Evolutionary conservation across 1,284 basidiomycete species (phyloP).

Genomic region (Apiotrichum laibachii): DNA sequence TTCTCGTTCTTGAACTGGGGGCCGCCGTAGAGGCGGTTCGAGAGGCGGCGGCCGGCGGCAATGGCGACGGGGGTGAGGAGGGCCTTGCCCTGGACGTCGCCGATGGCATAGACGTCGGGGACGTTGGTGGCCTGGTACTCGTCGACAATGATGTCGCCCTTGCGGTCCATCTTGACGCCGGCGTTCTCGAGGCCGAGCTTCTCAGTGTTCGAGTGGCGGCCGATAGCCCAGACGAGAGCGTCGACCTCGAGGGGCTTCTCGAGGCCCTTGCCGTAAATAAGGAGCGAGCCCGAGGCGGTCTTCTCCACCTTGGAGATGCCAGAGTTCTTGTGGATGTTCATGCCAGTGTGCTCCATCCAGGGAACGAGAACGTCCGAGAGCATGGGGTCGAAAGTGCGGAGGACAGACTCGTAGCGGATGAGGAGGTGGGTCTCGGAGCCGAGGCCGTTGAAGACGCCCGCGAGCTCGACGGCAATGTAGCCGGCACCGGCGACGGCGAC

Average conservation of each 20-base stretch:
- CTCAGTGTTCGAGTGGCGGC: constrained; percentile 76
- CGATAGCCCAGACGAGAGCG: constrained; percentile 89
- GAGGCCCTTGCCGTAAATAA: constrained; percentile 63
- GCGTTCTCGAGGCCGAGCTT: constrained; percentile 73
- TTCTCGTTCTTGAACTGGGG: constrained; percentile 81
- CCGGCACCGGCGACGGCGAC: constrained; percentile 94
- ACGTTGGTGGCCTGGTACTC: constrained; percentile 84
- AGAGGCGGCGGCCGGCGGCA: constrained; percentile 83
- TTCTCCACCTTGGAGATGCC: constrained; percentile 73
- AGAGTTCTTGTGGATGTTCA: constrained; percentile 78
- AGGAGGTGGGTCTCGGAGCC: constrained; percentile 88
- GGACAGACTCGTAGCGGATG: constrained; percentile 83
- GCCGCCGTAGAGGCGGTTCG: constrained; percentile 86
- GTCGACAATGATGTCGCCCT: constrained; percentile 82
- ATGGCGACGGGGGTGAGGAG: constrained; percentile 97
- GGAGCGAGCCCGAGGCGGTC: constrained; percentile 63
- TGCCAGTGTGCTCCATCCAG: constrained; percentile 80
- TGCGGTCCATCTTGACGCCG: constrained; percentile 71
- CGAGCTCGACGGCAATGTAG: constrained; percentile 94
- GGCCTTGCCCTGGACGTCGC: constrained; percentile 88
- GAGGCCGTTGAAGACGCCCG: constrained; percentile 81
- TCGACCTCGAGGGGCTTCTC: constrained; percentile 83
- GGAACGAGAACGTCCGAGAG: constrained; percentile 82
- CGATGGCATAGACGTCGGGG: constrained; percentile 73
- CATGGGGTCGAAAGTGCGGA: constrained; percentile 88